Evolutionary conservation across 495 filamentous ascomycete species (phyloP).

Genomic region (Hypoxylon trugodes): DNA sequence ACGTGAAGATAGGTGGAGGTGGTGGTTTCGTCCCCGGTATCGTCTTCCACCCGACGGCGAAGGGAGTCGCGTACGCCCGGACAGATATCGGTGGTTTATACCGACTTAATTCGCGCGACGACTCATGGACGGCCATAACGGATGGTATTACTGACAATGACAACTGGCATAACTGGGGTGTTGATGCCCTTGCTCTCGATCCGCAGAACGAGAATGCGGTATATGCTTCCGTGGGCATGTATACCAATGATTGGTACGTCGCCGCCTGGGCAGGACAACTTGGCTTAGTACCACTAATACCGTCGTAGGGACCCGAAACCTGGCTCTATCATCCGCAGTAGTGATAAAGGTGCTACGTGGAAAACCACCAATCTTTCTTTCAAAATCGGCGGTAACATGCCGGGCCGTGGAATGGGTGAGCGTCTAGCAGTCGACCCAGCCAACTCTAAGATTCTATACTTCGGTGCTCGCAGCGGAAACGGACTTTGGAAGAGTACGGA

Average conservation of each 20-base stretch:
- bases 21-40: conserved; percentile 69
- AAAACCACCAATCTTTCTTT: conserved; percentile 58
- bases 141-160: conserved; percentile 59
- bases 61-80: conserved; percentile 66
- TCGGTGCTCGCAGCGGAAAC: conserved; percentile 67
- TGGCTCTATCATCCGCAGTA: conserved; percentile 60
- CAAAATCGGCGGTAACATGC: conserved; percentile 71
- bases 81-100: conserved; percentile 72
- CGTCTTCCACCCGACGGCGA: conserved; percentile 64
- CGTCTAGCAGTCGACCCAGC: conserved; percentile 67
- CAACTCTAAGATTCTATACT: conserved; percentile 64
- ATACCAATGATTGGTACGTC: conserved; percentile 63
- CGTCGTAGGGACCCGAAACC: conserved; percentile 60
- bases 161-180: conserved; percentile 66
- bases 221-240: conserved; percentile 66
- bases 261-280: not conserved
- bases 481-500: conserved; percentile 70
- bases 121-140: conserved; percentile 66
- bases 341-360: conserved; percentile 62
- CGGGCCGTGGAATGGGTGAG: conserved; percentile 70
- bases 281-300: not conserved
- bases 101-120: conserved; percentile 58
- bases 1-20: conserved; percentile 61
- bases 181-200: conserved; percentile 67
- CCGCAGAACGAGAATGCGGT: conserved; percentile 61